Evolutionary conservation across 2,329 filamentous ascomycete species (phyloP).

Genomic region (Fusarium sublunatum): DNA sequence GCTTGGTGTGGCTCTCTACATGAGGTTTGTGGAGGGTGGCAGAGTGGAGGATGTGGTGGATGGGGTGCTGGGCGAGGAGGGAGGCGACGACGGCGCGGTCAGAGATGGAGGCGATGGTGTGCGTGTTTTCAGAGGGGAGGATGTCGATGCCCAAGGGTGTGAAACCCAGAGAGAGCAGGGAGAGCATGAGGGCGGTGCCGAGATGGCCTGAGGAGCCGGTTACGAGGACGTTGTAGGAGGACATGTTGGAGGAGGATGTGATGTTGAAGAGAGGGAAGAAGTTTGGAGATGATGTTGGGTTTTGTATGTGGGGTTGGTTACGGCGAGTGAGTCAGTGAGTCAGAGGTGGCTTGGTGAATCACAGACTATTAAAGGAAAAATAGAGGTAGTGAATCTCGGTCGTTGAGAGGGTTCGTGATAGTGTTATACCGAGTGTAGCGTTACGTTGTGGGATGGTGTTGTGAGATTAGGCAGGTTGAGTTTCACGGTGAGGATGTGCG

Average conservation of each 20-base stretch:
- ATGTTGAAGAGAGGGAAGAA: neutral
- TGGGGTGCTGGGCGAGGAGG: conserved; percentile 49
- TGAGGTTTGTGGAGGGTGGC: conserved; percentile 63
- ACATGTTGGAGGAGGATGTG: neutral
- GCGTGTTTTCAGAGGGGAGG: conserved; percentile 52
- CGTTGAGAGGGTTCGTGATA: conserved; percentile 7
- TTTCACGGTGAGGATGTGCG: conserved; percentile 3
- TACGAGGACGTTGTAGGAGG: conserved; percentile 54
- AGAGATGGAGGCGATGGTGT: conserved; percentile 52
- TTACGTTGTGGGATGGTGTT: conserved; percentile 10
- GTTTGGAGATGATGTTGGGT: conserved; percentile 2
- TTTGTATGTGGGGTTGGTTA: conserved; percentile 32
- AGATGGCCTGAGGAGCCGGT: conserved; percentile 61
- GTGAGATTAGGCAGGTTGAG: conserved; percentile 27
- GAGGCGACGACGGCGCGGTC: conserved; percentile 50
- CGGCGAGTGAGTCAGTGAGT: conserved; percentile 37
- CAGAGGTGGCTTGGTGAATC: neutral
- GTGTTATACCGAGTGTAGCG: conserved; percentile 19
- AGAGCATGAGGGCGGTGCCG: conserved; percentile 59
- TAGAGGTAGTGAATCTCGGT: neutral
- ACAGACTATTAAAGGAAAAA: too few species aligned
- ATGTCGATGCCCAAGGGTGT: conserved; percentile 59
- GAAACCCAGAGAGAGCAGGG: conserved; percentile 54
- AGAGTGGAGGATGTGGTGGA: conserved; percentile 57
- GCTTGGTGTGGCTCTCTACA: conserved; percentile 57